A percentile compares a stretch with the other conserved stretches of the same genome.
Evolutionary conservation across 2,329 filamentous ascomycete genomes (phyloP).

Genomic region (Fusarium multiceps): DNA sequence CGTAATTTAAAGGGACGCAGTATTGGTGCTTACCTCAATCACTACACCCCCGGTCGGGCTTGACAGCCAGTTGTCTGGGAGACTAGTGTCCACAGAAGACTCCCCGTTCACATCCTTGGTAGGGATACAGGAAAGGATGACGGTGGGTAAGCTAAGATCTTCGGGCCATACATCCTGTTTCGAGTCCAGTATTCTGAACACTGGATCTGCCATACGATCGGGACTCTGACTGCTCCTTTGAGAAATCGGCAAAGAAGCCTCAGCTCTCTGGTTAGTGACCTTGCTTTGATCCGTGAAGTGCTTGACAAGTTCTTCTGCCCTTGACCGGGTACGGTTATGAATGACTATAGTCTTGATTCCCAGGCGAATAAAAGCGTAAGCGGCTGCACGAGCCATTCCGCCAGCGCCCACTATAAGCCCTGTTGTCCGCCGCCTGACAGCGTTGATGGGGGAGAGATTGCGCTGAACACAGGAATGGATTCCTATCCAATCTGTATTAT

Average conservation of each 20-base stretch:
- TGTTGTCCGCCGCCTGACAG: slow-evolving; percentile 3
- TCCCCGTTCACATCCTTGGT: neutral
- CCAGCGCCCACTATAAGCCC: slow-evolving; percentile 6
- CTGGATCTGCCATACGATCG: neutral
- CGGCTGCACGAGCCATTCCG: slow-evolving; percentile 16
- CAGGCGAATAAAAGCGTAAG: neutral
- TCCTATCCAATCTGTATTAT: slow-evolving; percentile 7
- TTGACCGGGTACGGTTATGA: slow-evolving; percentile 1
- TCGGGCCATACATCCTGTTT: neutral
- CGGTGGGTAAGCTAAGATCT: neutral
- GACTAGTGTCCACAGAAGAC: slow-evolving; percentile 6
- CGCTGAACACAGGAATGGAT: slow-evolving; percentile 10
- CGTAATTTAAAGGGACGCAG: accelerated
- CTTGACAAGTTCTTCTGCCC: neutral
- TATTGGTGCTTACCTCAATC: neutral
- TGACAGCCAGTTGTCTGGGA: neutral
- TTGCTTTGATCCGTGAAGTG: neutral
- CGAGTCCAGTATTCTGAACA: neutral
- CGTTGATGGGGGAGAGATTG: slow-evolving; percentile 10
- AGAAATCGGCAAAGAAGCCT: accelerated
- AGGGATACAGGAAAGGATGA: neutral
- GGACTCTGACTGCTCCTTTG: neutral
- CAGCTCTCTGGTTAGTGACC: accelerated
- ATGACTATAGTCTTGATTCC: neutral
- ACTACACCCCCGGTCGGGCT: slow-evolving; percentile 11